phyloP scores from a whole-genome alignment of 768 basidiomycete genomes.

The Hemileccinum rubropunctum region DNA sequence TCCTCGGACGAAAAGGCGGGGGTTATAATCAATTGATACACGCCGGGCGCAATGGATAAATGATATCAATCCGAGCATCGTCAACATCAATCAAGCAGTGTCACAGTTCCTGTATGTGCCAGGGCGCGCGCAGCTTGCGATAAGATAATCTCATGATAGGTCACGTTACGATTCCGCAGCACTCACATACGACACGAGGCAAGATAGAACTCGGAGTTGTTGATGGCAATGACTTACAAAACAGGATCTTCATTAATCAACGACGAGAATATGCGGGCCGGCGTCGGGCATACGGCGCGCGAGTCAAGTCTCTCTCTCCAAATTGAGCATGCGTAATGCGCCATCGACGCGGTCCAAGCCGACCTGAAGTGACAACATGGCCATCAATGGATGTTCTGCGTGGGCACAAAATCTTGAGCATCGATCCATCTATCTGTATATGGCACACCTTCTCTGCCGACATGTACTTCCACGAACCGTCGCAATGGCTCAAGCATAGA shows the following conservation, averaged over 20 bases:
- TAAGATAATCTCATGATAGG: too few species aligned
- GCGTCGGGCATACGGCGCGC: background rate
- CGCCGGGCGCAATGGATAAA: too few species aligned
- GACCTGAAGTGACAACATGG: conserved; percentile 41
- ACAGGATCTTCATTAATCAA: conserved; percentile 13
- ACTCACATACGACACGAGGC: too few species aligned
- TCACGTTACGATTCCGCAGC: too few species aligned
- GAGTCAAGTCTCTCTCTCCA: background rate
- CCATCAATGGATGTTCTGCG: conserved; percentile 28
- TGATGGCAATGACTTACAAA: background rate
- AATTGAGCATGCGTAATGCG: conserved; percentile 29
- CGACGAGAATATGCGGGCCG: too few species aligned
- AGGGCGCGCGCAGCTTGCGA: too few species aligned
- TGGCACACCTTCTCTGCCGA: conserved; percentile 28
- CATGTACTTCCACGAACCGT: conserved; percentile 35
- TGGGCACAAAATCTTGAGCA: conserved; percentile 1
- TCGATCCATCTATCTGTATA: background rate
- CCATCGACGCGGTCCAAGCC: conserved; percentile 48
- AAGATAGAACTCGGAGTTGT: too few species aligned
- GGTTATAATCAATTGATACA: too few species aligned
- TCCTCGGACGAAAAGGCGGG: too few species aligned
- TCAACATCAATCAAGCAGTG: too few species aligned
- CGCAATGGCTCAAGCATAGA: conserved; percentile 47
- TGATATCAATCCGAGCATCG: too few species aligned
- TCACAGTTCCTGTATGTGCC: too few species aligned